Evolutionary conservation across 2,329 filamentous ascomycete genomes (phyloP), one percentile per base, ranked within the genome.

Genomic region (Botrytis deweyae): DNA sequence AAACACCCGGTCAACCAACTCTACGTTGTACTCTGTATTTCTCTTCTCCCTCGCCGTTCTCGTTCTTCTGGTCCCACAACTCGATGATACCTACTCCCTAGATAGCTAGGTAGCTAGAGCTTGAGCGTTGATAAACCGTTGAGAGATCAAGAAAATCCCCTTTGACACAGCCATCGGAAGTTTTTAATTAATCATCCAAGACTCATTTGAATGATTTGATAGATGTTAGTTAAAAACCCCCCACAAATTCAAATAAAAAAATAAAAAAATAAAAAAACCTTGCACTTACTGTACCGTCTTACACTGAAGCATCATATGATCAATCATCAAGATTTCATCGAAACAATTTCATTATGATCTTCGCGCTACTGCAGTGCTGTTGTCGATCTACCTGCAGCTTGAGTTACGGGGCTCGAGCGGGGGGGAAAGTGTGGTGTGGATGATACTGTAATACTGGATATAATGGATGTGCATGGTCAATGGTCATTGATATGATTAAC

Each of bases 261-360:
- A 33, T 4, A 33, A 33, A 33, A 33, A 22, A 25, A 59, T 16
- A 18, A 36, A 49, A 22, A 46, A 49, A 14, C 46, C 65, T 55
- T 67, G 46, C 25, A 52, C 65, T 40, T 40, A 29, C 49, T 0
- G 9, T 40, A 29, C 49, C 5, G 22, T 52, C 4, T n/a, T 52
- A 52, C 25, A 29, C 25, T 33, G 49, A 42, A 68, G 49, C 49
- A 59, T 69, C 66, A 69, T 69, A 69, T 69, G 66, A 69, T 69
- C 49, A 59, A 58, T 29, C 38, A 33, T 42, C 38, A 64, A 44
- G 16, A 69, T 69, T 58, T 33, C 49, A 69, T 69, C 66, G 38
- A 69, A 42, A 33, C 36, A 29, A 29, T 33, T 55, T 42, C 59
- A 64, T 29, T 29, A 44, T 64, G 62, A 64, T 63, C 61, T 63